Evolutionary conservation across 176 grass and related monocot species (phyloP), one percentile per base, ranked within the genome.

Genomic region (Poa pratensis): DNA sequence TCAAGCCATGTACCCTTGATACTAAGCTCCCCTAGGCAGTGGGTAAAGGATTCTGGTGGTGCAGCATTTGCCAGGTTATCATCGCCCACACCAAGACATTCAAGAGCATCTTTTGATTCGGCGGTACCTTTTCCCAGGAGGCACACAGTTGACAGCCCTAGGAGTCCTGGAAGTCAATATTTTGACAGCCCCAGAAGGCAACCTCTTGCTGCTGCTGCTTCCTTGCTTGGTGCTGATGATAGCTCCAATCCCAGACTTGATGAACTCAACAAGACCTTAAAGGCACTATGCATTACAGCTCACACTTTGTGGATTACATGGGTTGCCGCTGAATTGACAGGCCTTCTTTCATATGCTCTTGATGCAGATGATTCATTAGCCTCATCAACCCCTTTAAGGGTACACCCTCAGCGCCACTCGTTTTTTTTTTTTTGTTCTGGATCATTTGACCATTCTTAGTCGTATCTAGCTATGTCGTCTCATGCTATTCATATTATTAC

Each of bases 1-100:
- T 99, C 94, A 49, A 94, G 90, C 86, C 90, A 96, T 79, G 92
- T 99, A 73, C 96, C 96, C 34, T 40, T 99, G 42, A 92, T 99
- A 86, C 88, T 99, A 43, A 85, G 90, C 64, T 92, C 96, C 51
- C 96, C 96, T 75, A 91, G 94, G 82, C 90, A 92, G 76, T 99
- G 96, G 96, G 79, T 96, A 74, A 94, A 89, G 82, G 90, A 96
- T 70, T 80, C 69, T 67, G 86, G 51, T 80, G 76, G 83, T 82
- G 67, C 71, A 82, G 73, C 78, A 75, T 88, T 88, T 92, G 45
- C 85, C 53, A 87, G 42, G 65, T 76, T 86, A 86, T 91, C 94
- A 84, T 91, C 91, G 57, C 87, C 92, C 78, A 79, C 90, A 67
- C 77, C 89, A 79, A 86, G 77, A 83, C 85, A 97, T 86, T 87